A percentile compares a stretch with the other conserved stretches of the same genome.
These are phyloP conservation scores for Ascochyta viciae-villosae DNA, from an alignment of 2,329 filamentous ascomycete genomes.

Conservation along the genomic window DNA sequence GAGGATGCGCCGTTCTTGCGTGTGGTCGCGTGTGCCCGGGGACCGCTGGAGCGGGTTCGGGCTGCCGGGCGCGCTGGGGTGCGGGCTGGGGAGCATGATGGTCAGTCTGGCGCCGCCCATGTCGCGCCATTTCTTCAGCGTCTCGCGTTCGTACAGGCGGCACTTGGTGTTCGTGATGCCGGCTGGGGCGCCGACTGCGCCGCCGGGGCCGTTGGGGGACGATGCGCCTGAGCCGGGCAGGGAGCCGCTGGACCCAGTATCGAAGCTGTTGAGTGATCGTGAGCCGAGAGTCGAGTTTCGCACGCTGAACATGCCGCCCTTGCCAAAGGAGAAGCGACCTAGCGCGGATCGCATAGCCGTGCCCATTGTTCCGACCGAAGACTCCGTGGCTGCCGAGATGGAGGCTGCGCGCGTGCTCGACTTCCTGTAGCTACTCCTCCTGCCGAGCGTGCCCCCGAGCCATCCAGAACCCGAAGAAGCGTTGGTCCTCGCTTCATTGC, in stretches of 20 bases:
- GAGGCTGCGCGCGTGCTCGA: slow-evolving; percentile 61
- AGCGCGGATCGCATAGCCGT: slow-evolving; percentile 77
- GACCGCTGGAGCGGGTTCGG: slow-evolving; percentile 40
- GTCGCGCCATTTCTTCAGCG: slow-evolving; percentile 83
- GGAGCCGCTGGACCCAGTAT: slow-evolving; percentile 57
- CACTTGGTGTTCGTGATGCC: slow-evolving; percentile 85
- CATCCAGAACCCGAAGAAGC: slow-evolving; percentile 55
- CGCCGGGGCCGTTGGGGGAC: slow-evolving; percentile 37
- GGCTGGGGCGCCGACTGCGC: slow-evolving; percentile 56
- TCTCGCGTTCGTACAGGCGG: slow-evolving; percentile 80
- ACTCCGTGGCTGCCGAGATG: slow-evolving; percentile 71
- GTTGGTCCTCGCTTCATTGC: slow-evolving; percentile 54
- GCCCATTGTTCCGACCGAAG: slow-evolving; percentile 77
- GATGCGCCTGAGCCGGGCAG: slow-evolving; percentile 40
- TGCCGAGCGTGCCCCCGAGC: slow-evolving; percentile 54
- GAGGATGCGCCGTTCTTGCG: slow-evolving; percentile 83
- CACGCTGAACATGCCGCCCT: slow-evolving; percentile 81
- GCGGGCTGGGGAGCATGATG: slow-evolving; percentile 73
- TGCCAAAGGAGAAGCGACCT: slow-evolving; percentile 72
- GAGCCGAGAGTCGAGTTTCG: slow-evolving; percentile 76
- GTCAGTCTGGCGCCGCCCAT: slow-evolving; percentile 84
- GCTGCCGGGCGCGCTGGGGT: slow-evolving; percentile 56
- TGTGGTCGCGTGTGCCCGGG: slow-evolving; percentile 48
- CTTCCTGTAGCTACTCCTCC: slow-evolving; percentile 63
- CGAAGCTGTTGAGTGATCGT: slow-evolving; percentile 59